Evolutionary conservation across 225 moss, liverwort and hornwort genomes (phyloP), one percentile per base, ranked within the genome.

Genomic region (Asterella californica): DNA sequence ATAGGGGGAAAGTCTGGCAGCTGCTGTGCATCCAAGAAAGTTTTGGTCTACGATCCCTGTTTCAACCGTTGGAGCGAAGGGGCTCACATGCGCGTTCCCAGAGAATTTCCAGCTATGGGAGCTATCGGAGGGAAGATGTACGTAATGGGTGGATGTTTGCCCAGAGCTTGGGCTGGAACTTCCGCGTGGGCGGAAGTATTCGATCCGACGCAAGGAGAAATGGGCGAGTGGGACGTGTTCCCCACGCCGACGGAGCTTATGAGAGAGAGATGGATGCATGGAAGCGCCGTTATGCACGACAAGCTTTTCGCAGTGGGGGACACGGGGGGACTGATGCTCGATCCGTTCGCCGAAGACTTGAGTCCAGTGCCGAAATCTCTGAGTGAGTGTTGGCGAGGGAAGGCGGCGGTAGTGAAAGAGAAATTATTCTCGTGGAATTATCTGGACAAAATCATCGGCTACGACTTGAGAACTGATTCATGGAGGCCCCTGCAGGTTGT

Each of bases 211-310:
- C 75, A 54, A 32, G 75, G 75, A 6, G 66, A 69, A 22, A 38
- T 67, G 66, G 78, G 78, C 21, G 78, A 76, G 47, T 85, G 85
- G 85, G 82, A 72, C 52, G 68, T 78, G 29, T 76, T 82, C 48
- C 85, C 82, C 6, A 85, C 82, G 17, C 79, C 82, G 42, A 70
- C 82, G 1, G 82, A 79, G 70, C 37, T 37, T 14, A 80, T 82
- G 79, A 70, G 85, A 55, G 79, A 79, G 76, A 78, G 85, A 59
- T 85, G 85, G 85, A 85, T 85, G 85, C 82, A 82, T 34, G 85
- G 85, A 1, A 85, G 85, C 50, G 79, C 74, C n/a, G 85, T 85
- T 25, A 42, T 85, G 82, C 70, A 82, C 34, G 79, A 72, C 19
- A 82, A 82, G 71, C 79, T 85, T 12, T 85, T 82, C 54, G 82